Percentiles rank a stretch among this genome's conserved stretches.
phyloP scores from a whole-genome alignment of 805 yeast species.

The Candida ovalis region DNA sequence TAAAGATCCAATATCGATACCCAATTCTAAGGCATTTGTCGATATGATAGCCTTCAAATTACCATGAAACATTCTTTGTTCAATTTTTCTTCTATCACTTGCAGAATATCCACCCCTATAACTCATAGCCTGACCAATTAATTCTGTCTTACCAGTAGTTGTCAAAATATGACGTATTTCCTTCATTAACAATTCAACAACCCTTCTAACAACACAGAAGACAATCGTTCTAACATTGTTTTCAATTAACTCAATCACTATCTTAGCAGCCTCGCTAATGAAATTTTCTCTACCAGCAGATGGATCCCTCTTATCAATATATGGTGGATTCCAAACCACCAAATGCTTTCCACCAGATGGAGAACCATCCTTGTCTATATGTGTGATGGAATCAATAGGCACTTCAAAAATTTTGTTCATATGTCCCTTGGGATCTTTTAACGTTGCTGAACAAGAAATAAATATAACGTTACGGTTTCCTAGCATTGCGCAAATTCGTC shows the following conservation, averaged over 20 bases:
- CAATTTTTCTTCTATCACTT: slow-evolving; percentile 81
- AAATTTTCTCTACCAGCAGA: slow-evolving; percentile 62
- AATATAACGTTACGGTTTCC: slow-evolving; percentile 58
- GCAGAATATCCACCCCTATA: slow-evolving; percentile 95
- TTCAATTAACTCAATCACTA: slow-evolving; percentile 62
- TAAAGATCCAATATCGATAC: slow-evolving; percentile 89
- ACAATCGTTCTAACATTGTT: slow-evolving; percentile 76
- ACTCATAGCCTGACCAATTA: slow-evolving; percentile 72
- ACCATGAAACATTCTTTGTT: slow-evolving; percentile 86
- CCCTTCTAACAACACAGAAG: slow-evolving; percentile 81
- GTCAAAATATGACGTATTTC: slow-evolving; percentile 61
- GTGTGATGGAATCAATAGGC: slow-evolving; percentile 42
- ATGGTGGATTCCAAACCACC: slow-evolving; percentile 84
- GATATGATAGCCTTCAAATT: slow-evolving; percentile 82
- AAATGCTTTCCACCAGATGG: slow-evolving; percentile 76
- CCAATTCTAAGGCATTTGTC: slow-evolving; percentile 92
- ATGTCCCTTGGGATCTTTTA: slow-evolving; percentile 67
- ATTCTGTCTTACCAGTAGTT: slow-evolving; percentile 40
- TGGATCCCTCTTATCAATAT: slow-evolving; percentile 54
- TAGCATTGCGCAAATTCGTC: slow-evolving; percentile 54
- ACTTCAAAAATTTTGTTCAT: slow-evolving; percentile 75
- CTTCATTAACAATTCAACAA: slow-evolving; percentile 85
- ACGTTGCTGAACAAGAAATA: slow-evolving; percentile 93
- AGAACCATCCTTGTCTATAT: slow-evolving; percentile 79
- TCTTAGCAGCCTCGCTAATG: slow-evolving; percentile 70